Evolutionary conservation across 768 basidiomycete species (phyloP).

Genomic region (Auriscalpium vulgare): DNA sequence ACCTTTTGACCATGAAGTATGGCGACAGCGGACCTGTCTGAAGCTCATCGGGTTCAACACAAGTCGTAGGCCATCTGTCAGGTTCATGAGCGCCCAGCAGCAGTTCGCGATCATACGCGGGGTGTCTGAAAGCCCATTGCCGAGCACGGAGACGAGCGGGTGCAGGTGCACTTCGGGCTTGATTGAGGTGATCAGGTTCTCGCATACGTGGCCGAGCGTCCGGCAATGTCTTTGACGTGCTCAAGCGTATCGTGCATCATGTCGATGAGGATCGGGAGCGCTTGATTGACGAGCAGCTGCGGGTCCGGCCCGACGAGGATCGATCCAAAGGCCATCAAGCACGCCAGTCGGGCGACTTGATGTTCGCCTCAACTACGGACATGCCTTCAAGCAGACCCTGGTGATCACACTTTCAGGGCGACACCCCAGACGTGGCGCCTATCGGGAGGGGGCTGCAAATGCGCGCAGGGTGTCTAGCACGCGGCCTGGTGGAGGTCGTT

Average conservation of each 20-base stretch:
- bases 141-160: slow-evolving; percentile 74
- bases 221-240: slow-evolving; percentile 93
- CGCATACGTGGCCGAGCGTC: slow-evolving; percentile 98
- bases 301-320: slow-evolving; percentile 97
- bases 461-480: too few species aligned
- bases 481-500: too few species aligned
- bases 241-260: slow-evolving; percentile 87
- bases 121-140: slow-evolving; percentile 69
- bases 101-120: slow-evolving; percentile 88
- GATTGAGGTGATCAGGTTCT: slow-evolving; percentile 80
- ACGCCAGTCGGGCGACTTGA: slow-evolving; percentile 86
- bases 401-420: background rate
- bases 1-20: slow-evolving; percentile 83
- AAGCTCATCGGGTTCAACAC: slow-evolving; percentile 45
- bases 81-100: slow-evolving; percentile 94
- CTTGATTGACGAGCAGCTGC: slow-evolving; percentile 83
- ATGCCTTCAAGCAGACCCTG: slow-evolving; percentile 90
- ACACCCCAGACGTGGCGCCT: too few species aligned
- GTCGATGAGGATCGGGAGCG: slow-evolving; percentile 84
- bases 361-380: too few species aligned
- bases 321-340: slow-evolving; percentile 94
- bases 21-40: slow-evolving; percentile 67
- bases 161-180: slow-evolving; percentile 88
- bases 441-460: too few species aligned
- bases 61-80: slow-evolving; percentile 82